These are phyloP conservation scores for Russula abietina DNA, from an alignment of 768 basidiomycete species.

Conservation along the genomic window DNA sequence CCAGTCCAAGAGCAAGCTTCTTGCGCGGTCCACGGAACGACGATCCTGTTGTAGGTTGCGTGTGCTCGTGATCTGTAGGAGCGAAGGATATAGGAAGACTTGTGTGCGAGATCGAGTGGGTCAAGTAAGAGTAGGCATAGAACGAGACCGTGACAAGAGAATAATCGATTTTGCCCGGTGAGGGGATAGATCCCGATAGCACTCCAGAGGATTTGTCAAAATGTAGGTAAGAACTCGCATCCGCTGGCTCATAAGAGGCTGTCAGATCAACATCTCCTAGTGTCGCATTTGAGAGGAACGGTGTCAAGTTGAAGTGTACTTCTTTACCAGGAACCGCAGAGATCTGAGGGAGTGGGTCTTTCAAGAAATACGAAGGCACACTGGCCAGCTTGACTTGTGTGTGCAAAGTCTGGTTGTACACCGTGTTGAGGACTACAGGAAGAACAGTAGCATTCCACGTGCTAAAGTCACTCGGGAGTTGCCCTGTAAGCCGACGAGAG, in stretches of 20 bases:
- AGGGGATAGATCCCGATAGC: constrained; percentile 52
- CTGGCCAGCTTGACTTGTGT: constrained; percentile 61
- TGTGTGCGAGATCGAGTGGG: constrained; percentile 68
- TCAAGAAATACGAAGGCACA: constrained; percentile 67
- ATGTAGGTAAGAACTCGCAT: constrained; percentile 44
- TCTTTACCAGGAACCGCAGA: constrained; percentile 45
- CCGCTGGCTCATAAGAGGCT: constrained; percentile 48
- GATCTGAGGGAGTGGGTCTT: constrained; percentile 50
- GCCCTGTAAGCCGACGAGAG: constrained; percentile 57
- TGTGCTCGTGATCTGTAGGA: constrained; percentile 36
- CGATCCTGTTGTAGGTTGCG: constrained; percentile 31
- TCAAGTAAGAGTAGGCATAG: constrained; percentile 58
- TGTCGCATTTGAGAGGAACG: constrained; percentile 49
- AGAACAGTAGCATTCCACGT: constrained; percentile 36
- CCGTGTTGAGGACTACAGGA: constrained; percentile 56
- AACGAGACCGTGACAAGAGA: constrained; percentile 49
- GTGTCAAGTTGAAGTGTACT: constrained; percentile 48
- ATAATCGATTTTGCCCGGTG: constrained; percentile 19
- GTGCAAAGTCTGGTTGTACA: constrained; percentile 60
- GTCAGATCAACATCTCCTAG: constrained; percentile 47
- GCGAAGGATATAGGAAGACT: constrained; percentile 47
- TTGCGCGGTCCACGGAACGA: constrained; percentile 41
- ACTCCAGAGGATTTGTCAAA: constrained; percentile 43
- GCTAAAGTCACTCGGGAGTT: constrained; percentile 44
- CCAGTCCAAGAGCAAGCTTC: constrained; percentile 51